phyloP scores from a whole-genome alignment of 371 early-diverging fungal genomes.

The Parasitella parasitica region DNA sequence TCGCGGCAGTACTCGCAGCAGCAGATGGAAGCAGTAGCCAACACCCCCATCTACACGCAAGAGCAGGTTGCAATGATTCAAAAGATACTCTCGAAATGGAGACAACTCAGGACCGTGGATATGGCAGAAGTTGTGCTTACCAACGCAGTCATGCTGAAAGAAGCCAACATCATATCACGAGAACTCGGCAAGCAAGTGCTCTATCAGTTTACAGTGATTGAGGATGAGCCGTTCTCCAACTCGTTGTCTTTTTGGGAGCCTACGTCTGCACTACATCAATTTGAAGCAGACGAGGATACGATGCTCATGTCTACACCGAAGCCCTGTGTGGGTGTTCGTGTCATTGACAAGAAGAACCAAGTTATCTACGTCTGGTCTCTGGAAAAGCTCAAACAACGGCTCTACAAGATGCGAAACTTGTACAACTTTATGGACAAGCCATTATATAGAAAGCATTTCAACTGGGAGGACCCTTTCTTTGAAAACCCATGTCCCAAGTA shows the following conservation, averaged over 20 bases:
- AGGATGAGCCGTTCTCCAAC: slow-evolving; percentile 53
- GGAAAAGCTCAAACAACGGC: slow-evolving; percentile 60
- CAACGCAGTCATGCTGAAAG: slow-evolving; percentile 75
- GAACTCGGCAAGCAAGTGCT: slow-evolving; percentile 76
- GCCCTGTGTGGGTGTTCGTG: slow-evolving; percentile 69
- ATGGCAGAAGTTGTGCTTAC: slow-evolving; percentile 75
- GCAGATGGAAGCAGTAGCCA: slow-evolving; percentile 28
- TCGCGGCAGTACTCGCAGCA: slow-evolving; percentile 45
- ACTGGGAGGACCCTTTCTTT: slow-evolving; percentile 78
- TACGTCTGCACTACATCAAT: slow-evolving; percentile 54
- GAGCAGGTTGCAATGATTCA: slow-evolving; percentile 51
- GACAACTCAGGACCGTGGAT: slow-evolving; percentile 61
- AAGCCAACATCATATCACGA: slow-evolving; percentile 84
- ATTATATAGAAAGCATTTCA: slow-evolving; percentile 70
- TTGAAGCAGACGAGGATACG: slow-evolving; percentile 58
- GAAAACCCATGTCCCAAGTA: slow-evolving; percentile 65
- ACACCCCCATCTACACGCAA: slow-evolving; percentile 32
- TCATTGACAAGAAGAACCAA: slow-evolving; percentile 71
- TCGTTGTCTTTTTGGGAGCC: slow-evolving; percentile 66
- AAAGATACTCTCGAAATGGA: slow-evolving; percentile 59
- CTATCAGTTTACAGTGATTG: slow-evolving; percentile 80
- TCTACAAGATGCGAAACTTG: slow-evolving; percentile 78
- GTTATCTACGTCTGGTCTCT: slow-evolving; percentile 78
- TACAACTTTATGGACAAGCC: slow-evolving; percentile 76
- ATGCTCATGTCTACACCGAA: slow-evolving; percentile 48